These are phyloP conservation scores for Debaryomyces sp. DNA, from an alignment of 1,139 yeast genomes.

Conservation along the genomic window DNA sequence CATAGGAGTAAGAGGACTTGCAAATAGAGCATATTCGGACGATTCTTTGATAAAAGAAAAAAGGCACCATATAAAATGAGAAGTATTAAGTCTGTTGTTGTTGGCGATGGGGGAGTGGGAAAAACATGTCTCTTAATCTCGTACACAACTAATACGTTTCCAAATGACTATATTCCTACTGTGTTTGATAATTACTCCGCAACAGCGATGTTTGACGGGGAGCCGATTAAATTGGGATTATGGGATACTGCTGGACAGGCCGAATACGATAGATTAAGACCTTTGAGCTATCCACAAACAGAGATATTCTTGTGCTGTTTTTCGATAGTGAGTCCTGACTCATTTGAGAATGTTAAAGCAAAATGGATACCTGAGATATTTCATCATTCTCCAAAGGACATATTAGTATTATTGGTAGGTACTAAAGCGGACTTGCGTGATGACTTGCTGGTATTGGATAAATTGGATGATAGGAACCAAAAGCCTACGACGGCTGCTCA, in stretches of 20 bases:
- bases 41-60: neutral
- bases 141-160: constrained; percentile 92
- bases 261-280: constrained; percentile 89
- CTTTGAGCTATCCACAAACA: constrained; percentile 90
- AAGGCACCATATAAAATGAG: constrained; percentile 52
- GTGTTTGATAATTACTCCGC: constrained; percentile 91
- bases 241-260: constrained; percentile 99
- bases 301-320: constrained; percentile 88
- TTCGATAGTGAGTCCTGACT: constrained; percentile 80
- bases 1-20: neutral
- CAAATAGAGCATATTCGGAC: neutral
- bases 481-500: constrained; percentile 66
- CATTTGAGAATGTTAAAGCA: constrained; percentile 73
- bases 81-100: constrained; percentile 92
- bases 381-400: constrained; percentile 80
- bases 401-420: constrained; percentile 78
- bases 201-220: constrained; percentile 80
- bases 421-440: constrained; percentile 87
- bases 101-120: constrained; percentile 98
- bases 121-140: constrained; percentile 87
- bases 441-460: constrained; percentile 74
- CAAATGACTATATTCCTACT: constrained; percentile 94
- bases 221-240: constrained; percentile 77
- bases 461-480: constrained; percentile 62
- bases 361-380: constrained; percentile 88